These are phyloP conservation scores for Raddia distichophylla DNA, from an alignment of 176 grass and related monocot species.

Conservation along the genomic window DNA sequence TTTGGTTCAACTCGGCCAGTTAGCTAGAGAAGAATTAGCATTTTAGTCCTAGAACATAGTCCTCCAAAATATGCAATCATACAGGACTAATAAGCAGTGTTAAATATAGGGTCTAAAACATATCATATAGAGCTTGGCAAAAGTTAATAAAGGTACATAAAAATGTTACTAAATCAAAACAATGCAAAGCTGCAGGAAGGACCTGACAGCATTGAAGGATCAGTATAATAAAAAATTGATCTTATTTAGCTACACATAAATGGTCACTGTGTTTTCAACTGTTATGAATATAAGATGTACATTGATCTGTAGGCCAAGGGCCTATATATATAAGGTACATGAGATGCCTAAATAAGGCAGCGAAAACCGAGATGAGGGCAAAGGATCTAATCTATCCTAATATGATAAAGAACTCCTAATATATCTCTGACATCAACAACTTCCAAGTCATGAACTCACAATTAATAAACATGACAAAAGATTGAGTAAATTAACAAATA, in stretches of 20 bases:
- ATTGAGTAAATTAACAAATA: neutral
- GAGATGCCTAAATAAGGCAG: too few relatives aligned
- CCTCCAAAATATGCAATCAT: constrained; percentile 25
- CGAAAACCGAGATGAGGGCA: too few relatives aligned
- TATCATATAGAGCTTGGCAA: neutral
- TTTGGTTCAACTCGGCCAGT: constrained; percentile 90
- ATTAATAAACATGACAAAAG: neutral
- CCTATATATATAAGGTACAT: too few relatives aligned
- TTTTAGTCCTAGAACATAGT: constrained; percentile 32
- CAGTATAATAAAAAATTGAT: neutral
- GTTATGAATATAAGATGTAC: too few relatives aligned
- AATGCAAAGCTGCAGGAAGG: constrained; percentile 8
- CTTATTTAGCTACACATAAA: constrained; percentile 4
- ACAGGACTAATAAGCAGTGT: constrained; percentile 9
- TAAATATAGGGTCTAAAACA: constrained; percentile 24
- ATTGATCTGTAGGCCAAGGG: too few relatives aligned
- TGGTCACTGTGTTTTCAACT: neutral
- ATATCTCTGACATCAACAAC: neutral
- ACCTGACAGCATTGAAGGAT: constrained; percentile 14
- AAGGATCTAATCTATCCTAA: too few relatives aligned
- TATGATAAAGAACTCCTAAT: too few relatives aligned
- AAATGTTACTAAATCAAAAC: constrained; percentile 18
- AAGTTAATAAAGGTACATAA: neutral
- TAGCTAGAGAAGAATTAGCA: constrained; percentile 60
- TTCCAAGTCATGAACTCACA: neutral